Evolutionary conservation across 148 eudicot genomes (phyloP).

Genomic region (Rhododendron ovatum): DNA sequence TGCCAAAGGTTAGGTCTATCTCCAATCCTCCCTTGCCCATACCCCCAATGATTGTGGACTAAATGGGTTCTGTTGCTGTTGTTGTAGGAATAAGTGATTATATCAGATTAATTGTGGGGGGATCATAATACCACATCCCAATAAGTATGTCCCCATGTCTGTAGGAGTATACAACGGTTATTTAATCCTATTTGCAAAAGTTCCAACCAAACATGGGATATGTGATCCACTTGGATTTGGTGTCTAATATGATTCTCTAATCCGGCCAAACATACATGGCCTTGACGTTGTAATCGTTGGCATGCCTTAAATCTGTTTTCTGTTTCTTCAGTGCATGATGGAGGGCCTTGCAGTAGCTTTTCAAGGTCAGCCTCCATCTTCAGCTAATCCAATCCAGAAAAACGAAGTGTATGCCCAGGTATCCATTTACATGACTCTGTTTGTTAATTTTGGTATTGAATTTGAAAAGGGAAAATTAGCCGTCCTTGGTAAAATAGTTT

Average conservation of each 20-base stretch:
- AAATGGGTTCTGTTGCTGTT: no score
- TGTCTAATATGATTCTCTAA: background rate
- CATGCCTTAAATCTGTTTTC: constrained; percentile 5
- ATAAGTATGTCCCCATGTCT: background rate
- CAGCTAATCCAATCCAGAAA: constrained; percentile 42
- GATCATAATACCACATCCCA: background rate
- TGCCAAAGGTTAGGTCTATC: no score
- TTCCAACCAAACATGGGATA: background rate
- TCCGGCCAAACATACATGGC: background rate
- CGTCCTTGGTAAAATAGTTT: no score
- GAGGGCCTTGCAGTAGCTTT: constrained; percentile 74
- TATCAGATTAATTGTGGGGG: background rate
- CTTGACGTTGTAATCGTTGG: background rate
- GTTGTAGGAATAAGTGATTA: background rate
- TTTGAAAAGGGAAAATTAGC: background rate
- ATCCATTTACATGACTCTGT: background rate
- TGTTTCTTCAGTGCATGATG: constrained; percentile 50
- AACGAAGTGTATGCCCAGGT: constrained; percentile 85
- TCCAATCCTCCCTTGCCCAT: no score
- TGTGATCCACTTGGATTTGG: background rate
- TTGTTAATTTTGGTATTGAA: background rate
- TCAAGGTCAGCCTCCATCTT: constrained; percentile 56
- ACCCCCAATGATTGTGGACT: no score
- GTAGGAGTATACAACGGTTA: background rate
- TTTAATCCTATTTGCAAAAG: background rate